Evolutionary conservation across 2,329 filamentous ascomycete species (phyloP).

Genomic region (Sporothrix euskadiensis): DNA sequence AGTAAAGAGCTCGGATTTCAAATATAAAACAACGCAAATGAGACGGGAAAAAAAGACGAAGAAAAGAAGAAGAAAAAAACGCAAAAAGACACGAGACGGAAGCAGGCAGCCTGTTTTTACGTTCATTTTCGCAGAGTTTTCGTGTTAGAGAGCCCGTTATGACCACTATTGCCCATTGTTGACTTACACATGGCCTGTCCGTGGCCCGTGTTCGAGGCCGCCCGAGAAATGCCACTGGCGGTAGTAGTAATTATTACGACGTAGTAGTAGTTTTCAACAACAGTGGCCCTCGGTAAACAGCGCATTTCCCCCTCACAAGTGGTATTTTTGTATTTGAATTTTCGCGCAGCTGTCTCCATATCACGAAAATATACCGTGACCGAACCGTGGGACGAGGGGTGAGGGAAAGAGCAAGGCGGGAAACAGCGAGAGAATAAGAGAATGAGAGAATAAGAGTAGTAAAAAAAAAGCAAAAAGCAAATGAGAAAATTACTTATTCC

Average conservation of each 20-base stretch:
- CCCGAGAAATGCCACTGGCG: background rate
- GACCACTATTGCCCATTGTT: background rate
- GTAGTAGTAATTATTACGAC: too few species aligned
- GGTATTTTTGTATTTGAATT: conserved; percentile 2
- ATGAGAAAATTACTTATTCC: background rate
- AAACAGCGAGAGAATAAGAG: conserved; percentile 2
- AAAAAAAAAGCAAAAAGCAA: background rate
- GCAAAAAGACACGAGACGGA: background rate
- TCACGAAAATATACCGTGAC: conserved; percentile 29
- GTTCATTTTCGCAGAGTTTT: background rate
- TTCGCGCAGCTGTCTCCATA: conserved; percentile 23
- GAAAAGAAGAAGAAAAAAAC: background rate
- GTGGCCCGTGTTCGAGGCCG: background rate
- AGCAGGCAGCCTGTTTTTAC: conserved; percentile 3
- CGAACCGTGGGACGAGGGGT: background rate
- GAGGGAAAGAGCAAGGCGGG: background rate
- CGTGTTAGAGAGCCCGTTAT: background rate
- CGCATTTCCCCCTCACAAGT: background rate
- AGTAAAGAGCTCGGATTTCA: background rate
- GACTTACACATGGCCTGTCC: background rate
- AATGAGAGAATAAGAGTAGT: background rate
- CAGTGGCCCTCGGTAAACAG: conserved; percentile 10
- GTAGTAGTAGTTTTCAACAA: background rate
- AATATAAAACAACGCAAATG: background rate
- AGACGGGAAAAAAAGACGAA: background rate